Evolutionary conservation across 768 basidiomycete species (phyloP), one percentile per base, ranked within the genome.

Genomic region (Solioccasus polychromus): DNA sequence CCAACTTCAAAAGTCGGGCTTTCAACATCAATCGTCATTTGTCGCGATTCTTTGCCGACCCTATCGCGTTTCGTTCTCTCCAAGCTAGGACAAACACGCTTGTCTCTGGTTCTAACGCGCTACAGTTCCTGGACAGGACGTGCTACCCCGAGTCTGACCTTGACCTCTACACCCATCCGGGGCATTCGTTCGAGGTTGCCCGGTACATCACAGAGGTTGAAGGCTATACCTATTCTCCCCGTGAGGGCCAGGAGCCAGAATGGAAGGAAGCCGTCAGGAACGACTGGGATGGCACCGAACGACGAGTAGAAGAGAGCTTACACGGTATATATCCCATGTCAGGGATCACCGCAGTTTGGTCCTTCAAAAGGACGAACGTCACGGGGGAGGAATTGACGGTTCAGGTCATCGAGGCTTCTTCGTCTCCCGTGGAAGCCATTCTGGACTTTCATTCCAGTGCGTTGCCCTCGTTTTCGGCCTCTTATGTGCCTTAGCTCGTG

Each of bases 91-190:
- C 74, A 0, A 71, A 68, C 30, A 69, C 71, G 0, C 51, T 81
- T 19, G 71, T 82, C 18, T 80, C 79, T 3, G 79, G 79, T 10
- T 79, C 79, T 0, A 66, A 62, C 22, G 78, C 77, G 0, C 68
- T 80, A 3, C 79, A 81, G 39, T 77, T 79, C 51, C 66, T 82
- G 31, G 72, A 74, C 39, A 55, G 76, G n/a, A 51, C 63, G 0
- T 60, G 60, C 31, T 79, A 77, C 48, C 61, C 68, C 3, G 67
- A 66, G 4, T 68, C 78, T 0, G 79, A 81, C 50, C 69, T 82
- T 8, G 80, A 82, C 43, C 30, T 81, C 4, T 80, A 80, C 54
- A 61, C 68, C 14, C 61, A 71, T 7, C 63, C 68, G 3, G 55
- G 59, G 0, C 53, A 59, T 28, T 56, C 63, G 31, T 35, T 46